Evolutionary conservation across 805 yeast genomes (phyloP).

Genomic region (Sungouiozyma ichnusensis): DNA sequence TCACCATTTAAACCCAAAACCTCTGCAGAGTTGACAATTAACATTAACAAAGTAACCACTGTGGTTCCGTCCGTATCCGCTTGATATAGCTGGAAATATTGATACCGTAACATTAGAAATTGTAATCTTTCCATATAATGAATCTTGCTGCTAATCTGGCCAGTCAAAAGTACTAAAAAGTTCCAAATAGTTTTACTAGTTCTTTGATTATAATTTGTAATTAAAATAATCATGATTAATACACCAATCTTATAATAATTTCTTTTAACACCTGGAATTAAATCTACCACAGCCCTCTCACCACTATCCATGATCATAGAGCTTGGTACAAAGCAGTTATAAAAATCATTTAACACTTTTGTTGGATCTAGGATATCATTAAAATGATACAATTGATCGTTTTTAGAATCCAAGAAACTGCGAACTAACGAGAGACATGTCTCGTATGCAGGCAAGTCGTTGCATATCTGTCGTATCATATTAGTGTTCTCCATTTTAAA

Average conservation of each 20-base stretch:
- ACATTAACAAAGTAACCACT: constrained; percentile 7
- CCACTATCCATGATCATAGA: constrained; percentile 3
- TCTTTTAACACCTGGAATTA: constrained; percentile 9
- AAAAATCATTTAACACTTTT: constrained; percentile 17
- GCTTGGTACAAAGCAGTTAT: constrained; percentile 8
- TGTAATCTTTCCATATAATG: constrained; percentile 24
- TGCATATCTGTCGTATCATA: not conserved
- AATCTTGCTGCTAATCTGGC: constrained; percentile 20
- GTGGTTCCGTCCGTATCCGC: constrained; percentile 22
- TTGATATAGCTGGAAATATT: not conserved
- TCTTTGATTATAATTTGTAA: constrained; percentile 8
- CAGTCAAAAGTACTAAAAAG: constrained; percentile 18
- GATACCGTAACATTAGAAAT: constrained; percentile 15
- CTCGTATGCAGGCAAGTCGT: constrained; percentile 17
- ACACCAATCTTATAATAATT: constrained; percentile 24
- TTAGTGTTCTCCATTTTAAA: not conserved
- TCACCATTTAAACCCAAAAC: constrained; percentile 19
- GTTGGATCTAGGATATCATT: constrained; percentile 11
- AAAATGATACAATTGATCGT: constrained; percentile 8
- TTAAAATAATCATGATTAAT: constrained; percentile 15
- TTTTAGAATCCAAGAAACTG: constrained; percentile 10
- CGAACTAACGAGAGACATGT: constrained; percentile 7
- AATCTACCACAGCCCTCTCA: constrained; percentile 5
- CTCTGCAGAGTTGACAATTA: constrained; percentile 11
- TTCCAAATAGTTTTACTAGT: constrained; percentile 14